Conservation (phyloP, 1,284 basidiomycete genomes). For the Cryptococcus sp. region DNA sequence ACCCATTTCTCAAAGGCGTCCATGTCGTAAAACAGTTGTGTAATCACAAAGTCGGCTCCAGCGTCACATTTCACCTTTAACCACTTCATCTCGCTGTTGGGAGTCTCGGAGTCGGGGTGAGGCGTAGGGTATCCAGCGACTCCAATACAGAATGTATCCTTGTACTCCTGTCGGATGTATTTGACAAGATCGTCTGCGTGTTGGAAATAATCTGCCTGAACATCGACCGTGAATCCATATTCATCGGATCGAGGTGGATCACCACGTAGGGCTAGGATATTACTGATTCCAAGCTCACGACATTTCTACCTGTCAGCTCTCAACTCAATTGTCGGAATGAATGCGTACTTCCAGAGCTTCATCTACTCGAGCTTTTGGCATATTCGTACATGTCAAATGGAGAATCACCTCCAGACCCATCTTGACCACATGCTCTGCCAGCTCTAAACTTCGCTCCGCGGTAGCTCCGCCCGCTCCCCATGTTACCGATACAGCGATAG, state of each 20-base stretch:
- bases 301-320: constrained; percentile 57
- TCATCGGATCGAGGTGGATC: constrained; percentile 92
- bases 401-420: constrained; percentile 66
- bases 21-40: constrained; percentile 96
- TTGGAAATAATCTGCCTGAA: constrained; percentile 76
- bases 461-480: constrained; percentile 98
- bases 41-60: constrained; percentile 92
- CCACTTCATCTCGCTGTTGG: constrained; percentile 68
- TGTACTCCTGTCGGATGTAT: constrained; percentile 84
- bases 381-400: constrained; percentile 98
- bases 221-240: constrained; percentile 81
- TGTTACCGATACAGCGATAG: constrained; percentile 80
- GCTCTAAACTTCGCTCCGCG: constrained; percentile 77
- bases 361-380: constrained; percentile 83
- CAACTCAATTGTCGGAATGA: not conserved
- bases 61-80: constrained; percentile 88
- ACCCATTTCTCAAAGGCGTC: constrained; percentile 78
- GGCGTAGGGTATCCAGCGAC: constrained; percentile 84
- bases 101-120: constrained; percentile 65
- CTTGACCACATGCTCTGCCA: constrained; percentile 62
- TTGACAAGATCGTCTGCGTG: constrained; percentile 85
- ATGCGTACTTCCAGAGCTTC: constrained; percentile 66
- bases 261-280: constrained; percentile 87
- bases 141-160: constrained; percentile 76
- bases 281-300: constrained; percentile 76